Evolutionary conservation across 805 yeast genomes (phyloP).

Genomic region (Priceomyces melissophilus): DNA sequence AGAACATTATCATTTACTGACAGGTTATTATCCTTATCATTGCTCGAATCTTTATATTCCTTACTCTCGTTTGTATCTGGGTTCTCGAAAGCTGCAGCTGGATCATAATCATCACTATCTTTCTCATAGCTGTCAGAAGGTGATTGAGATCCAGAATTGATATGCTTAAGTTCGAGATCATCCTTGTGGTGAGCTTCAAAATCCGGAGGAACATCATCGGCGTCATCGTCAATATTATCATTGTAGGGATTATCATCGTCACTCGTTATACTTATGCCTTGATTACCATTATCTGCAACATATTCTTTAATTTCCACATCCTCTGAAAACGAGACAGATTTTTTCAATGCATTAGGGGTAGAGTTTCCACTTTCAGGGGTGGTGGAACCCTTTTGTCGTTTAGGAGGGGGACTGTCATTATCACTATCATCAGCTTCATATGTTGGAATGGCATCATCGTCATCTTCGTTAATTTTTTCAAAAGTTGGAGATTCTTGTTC

Average conservation of each 20-base stretch:
- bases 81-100: constrained; percentile 12
- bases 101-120: constrained; percentile 18
- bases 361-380: constrained; percentile 20
- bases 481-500: constrained; percentile 31
- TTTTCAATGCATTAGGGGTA: constrained; percentile 23
- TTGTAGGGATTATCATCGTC: constrained; percentile 19
- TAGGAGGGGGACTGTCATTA: constrained; percentile 11
- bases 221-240: constrained; percentile 13
- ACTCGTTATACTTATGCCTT: constrained; percentile 17
- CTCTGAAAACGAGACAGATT: constrained; percentile 40
- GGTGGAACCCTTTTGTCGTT: constrained; percentile 16
- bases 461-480: constrained; percentile 21
- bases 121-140: constrained; percentile 13
- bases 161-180: constrained; percentile 28
- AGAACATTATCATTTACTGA: constrained; percentile 19
- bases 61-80: constrained; percentile 1
- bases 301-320: constrained; percentile 41
- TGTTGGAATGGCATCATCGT: constrained; percentile 20
- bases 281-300: constrained; percentile 33
- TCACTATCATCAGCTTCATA: constrained; percentile 20
- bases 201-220: constrained; percentile 10
- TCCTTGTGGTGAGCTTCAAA: constrained; percentile 29
- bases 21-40: constrained; percentile 5
- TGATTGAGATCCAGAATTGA: constrained; percentile 7
- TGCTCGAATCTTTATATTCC: neutral